Conservation (phyloP, 2,329 filamentous ascomycete genomes). For the Passalora sequoiae region DNA sequence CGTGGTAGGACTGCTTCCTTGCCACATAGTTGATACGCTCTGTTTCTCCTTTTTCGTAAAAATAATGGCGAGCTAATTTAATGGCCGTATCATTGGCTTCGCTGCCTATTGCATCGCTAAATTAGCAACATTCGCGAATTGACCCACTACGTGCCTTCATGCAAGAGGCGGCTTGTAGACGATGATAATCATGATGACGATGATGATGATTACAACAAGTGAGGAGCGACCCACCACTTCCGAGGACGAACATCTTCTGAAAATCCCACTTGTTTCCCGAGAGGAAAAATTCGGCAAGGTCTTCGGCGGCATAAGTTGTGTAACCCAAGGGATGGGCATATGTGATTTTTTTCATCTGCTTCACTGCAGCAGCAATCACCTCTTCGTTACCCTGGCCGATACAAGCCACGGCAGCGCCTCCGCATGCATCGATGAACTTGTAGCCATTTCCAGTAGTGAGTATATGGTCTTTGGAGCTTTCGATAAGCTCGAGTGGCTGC, state of each 20-base stretch:
- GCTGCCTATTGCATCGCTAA: too few species aligned
- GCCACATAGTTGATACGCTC: constrained; percentile 41
- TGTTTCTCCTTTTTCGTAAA: constrained; percentile 36
- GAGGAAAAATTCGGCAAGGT: constrained; percentile 38
- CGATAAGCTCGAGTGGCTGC: too few species aligned
- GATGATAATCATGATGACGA: too few species aligned
- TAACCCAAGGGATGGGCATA: constrained; percentile 56
- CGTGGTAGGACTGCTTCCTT: constrained; percentile 45
- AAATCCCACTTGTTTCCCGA: neutral
- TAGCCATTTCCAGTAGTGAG: constrained; percentile 10
- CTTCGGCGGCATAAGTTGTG: constrained; percentile 47
- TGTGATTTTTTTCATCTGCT: constrained; percentile 52
- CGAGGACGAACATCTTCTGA: constrained; percentile 15
- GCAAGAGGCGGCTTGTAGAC: too few species aligned
- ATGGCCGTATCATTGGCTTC: constrained; percentile 46
- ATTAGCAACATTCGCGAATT: too few species aligned
- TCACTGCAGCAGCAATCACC: constrained; percentile 53
- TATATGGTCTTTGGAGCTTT: constrained; percentile 1
- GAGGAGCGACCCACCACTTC: too few species aligned
- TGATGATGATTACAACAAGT: too few species aligned
- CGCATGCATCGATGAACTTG: constrained; percentile 16
- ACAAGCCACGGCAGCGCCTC: constrained; percentile 16
- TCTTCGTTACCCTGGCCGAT: constrained; percentile 12
- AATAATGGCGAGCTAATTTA: constrained; percentile 48
- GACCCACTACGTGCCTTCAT: too few species aligned